Percentiles rank a stretch among this genome's conserved stretches.
Conservation (phyloP, 108 stramenopile genomes). For the Skeletonema menzelii region DNA sequence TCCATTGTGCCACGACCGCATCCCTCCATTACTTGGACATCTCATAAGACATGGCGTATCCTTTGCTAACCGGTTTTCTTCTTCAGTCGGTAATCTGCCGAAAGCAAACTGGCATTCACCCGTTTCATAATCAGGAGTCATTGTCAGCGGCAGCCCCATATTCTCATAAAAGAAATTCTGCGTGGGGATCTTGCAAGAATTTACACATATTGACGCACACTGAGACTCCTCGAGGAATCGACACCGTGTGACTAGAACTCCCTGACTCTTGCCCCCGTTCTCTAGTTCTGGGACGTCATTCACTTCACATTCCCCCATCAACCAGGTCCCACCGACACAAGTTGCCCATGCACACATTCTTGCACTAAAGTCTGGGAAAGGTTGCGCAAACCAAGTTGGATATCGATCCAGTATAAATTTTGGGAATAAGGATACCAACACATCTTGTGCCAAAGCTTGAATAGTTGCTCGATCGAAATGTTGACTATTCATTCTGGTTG, state of each 20-base stretch:
- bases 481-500: conserved; percentile 60
- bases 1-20: conserved; percentile 59
- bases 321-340: conserved; percentile 76
- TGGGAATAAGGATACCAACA: conserved; percentile 49
- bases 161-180: conserved; percentile 88
- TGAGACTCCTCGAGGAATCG: conserved; percentile 90
- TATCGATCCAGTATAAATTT: conserved; percentile 50
- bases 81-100: conserved; percentile 61
- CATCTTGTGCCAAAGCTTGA: conserved; percentile 61
- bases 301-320: conserved; percentile 92
- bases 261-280: conserved; percentile 53
- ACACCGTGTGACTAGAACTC: conserved; percentile 89
- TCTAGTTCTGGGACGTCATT: conserved; percentile 70
- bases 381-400: conserved; percentile 77
- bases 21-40: conserved; percentile 72
- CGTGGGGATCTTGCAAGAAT: conserved; percentile 93
- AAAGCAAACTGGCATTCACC: conserved; percentile 87
- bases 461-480: conserved; percentile 53
- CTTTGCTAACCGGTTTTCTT: conserved; percentile 65
- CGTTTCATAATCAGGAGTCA: conserved; percentile 89
- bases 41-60: conserved; percentile 74
- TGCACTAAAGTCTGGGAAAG: conserved; percentile 81
- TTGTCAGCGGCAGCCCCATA: conserved; percentile 86
- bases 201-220: conserved; percentile 92
- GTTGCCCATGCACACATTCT: conserved; percentile 94